Evolutionary conservation across 2,329 filamentous ascomycete species (phyloP), one percentile per base, ranked within the genome.

Genomic region (Fusarium haematococcum): DNA sequence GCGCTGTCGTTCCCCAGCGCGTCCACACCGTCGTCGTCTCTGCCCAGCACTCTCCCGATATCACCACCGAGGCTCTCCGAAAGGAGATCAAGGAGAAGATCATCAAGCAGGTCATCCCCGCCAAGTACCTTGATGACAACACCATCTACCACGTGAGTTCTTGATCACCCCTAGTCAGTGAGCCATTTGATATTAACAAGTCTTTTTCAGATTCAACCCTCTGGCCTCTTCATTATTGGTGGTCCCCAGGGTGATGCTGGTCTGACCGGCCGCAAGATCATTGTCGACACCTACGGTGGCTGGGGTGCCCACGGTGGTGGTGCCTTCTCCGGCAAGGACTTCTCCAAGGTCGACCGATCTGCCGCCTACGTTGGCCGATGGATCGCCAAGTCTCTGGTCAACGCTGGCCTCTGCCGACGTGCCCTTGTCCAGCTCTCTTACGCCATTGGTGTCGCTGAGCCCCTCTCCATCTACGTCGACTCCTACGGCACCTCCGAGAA

Each of bases 321-420:
- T 93, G 97, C 97, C 86, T 99, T 99, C 94, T 98, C 97, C 81
- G 97, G 97, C 83, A 99, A 99, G 93, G 97, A 99, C 86, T 99
- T 98, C 92, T 98, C 95, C 91, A 99, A 99, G 92, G 97, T 99
- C 87, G 97, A 99, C 85, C 94, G 97, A 81, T 98, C 97, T 63
- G 97, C 97, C 78, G 97, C 97, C 82, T 99, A 99, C 89, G 92
- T 98, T 79, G 95, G 91, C 79, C 95, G 97, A 85, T 99, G 97
- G 97, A 95, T 99, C 85, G 97, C 97, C 88, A 99, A 99, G 91
- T 99, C 97, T 48, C 91, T 99, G 77, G 94, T 99, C 79, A 87
- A 92, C 81, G 94, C 96, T 80, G 93, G 93, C 81, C 93, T 99
- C 73, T 94, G 94, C 81, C 95, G 97, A 82, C 95, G 97, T 85